Evolutionary conservation across 2,329 filamentous ascomycete genomes (phyloP), one percentile per base, ranked within the genome.

Genomic region (Phialocephala subalpina): DNA sequence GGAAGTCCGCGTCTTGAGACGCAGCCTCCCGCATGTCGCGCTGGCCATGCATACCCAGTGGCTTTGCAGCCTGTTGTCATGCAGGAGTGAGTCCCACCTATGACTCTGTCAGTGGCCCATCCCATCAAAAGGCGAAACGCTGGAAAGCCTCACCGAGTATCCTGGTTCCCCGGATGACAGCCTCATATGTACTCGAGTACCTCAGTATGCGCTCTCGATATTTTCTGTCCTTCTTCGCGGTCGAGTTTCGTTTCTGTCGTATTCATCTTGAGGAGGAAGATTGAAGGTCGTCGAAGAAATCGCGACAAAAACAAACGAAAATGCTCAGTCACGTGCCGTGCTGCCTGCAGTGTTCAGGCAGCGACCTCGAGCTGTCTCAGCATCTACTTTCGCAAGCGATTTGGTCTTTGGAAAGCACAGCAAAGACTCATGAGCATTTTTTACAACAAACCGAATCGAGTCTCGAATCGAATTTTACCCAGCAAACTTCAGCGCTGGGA

Each of bases 381-480:
- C 40, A 63, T 29, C 55, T 63, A n/a, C 52, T 63, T 11, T 47
- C 40, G 1, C 61, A 63, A n/a, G 55, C 53, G 11, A 58, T 63
- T 20, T 33, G 16, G 27, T n/a, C 49, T 16, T 25, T 63, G 29
- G 40, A 58, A 18, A 40, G 33, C 22, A 53, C 40, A 3, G 36
- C 55, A 25, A 27, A 59, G 2, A 4, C 38, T 18, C 59, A 40
- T 29, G 2, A 22, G 2, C n/a, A 49, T 2, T 6, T 49, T 8
- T 49, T 25, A 5, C 45, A 8, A 1, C n/a, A 49, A 49, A n/a
- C 3, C 4, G 20, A 22, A n/a, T 12, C 40, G 1, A 6, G 16
- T 16, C n/a, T n/a, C 12, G 40, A 6, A 49, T 25, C 45, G 2
- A 25, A 22, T 25, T 5, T 49, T 12, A 14, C 11, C 4, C 8